A percentile compares a stretch with the other conserved stretches of the same genome.
Conservation (phyloP, 2,329 filamentous ascomycete species). For the Pseudocercospora musae region DNA sequence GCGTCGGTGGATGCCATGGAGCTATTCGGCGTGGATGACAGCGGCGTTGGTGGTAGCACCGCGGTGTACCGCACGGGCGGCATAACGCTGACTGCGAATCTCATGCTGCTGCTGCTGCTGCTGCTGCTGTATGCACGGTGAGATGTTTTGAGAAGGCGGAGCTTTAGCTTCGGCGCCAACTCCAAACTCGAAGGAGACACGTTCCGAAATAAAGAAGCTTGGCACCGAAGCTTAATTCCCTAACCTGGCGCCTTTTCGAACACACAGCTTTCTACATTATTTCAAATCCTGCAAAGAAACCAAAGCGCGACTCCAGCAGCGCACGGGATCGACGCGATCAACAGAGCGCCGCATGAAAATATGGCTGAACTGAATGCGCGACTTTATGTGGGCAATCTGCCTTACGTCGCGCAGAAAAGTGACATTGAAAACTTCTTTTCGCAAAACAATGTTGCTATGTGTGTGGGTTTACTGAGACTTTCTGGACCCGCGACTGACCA, state of each 20-base stretch:
- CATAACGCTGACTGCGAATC: neutral
- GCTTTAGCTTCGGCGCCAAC: no score
- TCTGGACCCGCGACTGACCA: neutral
- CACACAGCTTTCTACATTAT: neutral
- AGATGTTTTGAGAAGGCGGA: no score
- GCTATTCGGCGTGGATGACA: neutral
- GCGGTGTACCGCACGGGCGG: neutral
- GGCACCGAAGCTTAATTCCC: no score
- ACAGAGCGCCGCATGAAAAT: neutral
- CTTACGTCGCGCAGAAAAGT: conserved; percentile 51
- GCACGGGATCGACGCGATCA: neutral
- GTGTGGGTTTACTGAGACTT: conserved; percentile 6
- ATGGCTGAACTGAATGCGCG: conserved; percentile 8
- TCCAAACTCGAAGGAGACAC: no score
- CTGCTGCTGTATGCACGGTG: no score
- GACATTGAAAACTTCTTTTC: conserved; percentile 51
- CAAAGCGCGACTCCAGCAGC: neutral
- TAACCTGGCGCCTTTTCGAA: no score
- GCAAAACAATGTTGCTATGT: conserved; percentile 38
- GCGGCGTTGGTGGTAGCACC: neutral
- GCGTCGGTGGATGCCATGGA: neutral
- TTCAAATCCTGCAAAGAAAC: neutral
- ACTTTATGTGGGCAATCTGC: conserved; percentile 55
- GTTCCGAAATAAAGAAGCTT: no score
- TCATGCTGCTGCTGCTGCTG: neutral